Evolutionary conservation across 2,329 filamentous ascomycete genomes (phyloP), one percentile per base, ranked within the genome.

Genomic region (Coleophoma cylindrospora): DNA sequence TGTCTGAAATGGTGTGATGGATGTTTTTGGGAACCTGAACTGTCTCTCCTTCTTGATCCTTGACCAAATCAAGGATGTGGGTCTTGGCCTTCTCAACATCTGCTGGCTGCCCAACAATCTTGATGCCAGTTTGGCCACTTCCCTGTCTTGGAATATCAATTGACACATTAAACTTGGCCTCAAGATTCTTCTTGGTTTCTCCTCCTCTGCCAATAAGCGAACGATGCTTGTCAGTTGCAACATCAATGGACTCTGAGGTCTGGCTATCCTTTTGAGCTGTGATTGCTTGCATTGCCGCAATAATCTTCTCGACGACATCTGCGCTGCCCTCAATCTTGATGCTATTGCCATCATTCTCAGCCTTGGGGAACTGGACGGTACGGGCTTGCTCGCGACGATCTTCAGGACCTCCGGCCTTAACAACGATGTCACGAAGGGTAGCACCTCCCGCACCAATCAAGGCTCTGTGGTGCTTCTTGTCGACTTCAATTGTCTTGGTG

Each of bases 101-200:
- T 54, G 79, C 81, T 43, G 89, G 83, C 54, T 85, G 79, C 40
- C 95, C 94, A 50, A 83, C 82, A 53, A 99, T 79, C 75, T 92
- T 96, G 65, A 99, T 84, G 52, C 86, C 87, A 17, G 89, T 92
- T 61, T 88, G 85, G 47, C 84, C 85, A 55, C 87, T 87, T 40
- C 90, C 91, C 71, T 96, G 91, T 60, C 90, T 87, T 19, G 94
- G 94, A 53, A 99, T 87, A 63, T 97, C 92, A 55, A 99, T 82
- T 8, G 85, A 84, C 48, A 99, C 86, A 50, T 82, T 84, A 73
- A 96, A 95, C 65, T 91, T 82, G 36, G 85, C 79, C 74, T 99
- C 94, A 22, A 99, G 79, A 56, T 86, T 81, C 56, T 89, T 87
- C 68, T 95, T 88, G 45, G 83, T 84, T 58, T 96, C 91, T 56